Evolutionary conservation across 2,329 filamentous ascomycete genomes (phyloP).

Genomic region (Diaporthe ampelina): DNA sequence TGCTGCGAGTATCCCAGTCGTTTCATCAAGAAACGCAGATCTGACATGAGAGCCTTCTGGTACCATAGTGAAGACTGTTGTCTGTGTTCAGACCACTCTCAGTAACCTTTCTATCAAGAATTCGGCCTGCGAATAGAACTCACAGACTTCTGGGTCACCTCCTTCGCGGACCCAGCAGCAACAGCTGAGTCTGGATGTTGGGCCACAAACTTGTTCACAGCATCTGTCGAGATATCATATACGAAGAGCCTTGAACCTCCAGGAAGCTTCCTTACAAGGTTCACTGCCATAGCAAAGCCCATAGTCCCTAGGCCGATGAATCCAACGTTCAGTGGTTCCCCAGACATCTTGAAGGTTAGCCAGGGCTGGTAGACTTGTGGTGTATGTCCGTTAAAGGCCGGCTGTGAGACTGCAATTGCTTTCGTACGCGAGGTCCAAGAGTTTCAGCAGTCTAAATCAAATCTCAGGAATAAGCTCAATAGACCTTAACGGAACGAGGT

Average conservation of each 20-base stretch:
- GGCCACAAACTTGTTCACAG: conserved; percentile 66
- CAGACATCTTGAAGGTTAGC: conserved; percentile 2
- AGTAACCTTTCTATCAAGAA: not conserved
- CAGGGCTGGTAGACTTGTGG: not conserved
- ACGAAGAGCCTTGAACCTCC: conserved; percentile 68
- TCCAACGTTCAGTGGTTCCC: conserved; percentile 48
- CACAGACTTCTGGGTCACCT: conserved; percentile 76
- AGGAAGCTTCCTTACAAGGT: conserved; percentile 74
- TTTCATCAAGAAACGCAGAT: conserved; percentile 64
- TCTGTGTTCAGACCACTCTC: conserved; percentile 55
- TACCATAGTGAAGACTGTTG: conserved; percentile 75
- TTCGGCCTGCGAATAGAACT: conserved; percentile 47
- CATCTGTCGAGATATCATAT: conserved; percentile 73
- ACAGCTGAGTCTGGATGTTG: conserved; percentile 56
- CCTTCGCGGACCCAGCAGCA: conserved; percentile 67
- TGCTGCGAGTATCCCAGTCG: conserved; percentile 63
- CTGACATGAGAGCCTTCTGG: conserved; percentile 77
- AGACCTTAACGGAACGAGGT: not conserved
- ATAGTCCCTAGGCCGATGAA: conserved; percentile 66
- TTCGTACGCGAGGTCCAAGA: conserved; percentile 42
- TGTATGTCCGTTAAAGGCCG: conserved; percentile 49
- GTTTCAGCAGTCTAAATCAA: not conserved
- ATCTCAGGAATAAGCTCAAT: not conserved
- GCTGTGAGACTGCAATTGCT: conserved; percentile 43
- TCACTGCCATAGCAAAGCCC: conserved; percentile 77